These are phyloP conservation scores for Moelleriella libera DNA, from an alignment of 2,329 filamentous ascomycete species.

Conservation along the genomic window DNA sequence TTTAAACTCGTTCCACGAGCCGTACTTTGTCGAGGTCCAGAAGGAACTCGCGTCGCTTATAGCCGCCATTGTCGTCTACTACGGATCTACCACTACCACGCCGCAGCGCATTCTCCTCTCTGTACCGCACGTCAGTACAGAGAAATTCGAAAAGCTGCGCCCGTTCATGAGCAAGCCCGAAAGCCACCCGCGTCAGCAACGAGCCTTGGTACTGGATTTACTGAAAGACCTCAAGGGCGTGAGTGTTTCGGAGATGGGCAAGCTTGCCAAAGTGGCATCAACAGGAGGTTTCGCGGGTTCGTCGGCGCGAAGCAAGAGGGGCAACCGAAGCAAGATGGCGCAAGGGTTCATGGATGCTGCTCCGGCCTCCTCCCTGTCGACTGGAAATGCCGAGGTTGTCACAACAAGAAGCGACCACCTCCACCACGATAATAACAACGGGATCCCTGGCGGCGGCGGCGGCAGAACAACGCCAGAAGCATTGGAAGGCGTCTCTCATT, in stretches of 20 bases:
- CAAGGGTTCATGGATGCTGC: conserved; percentile 51
- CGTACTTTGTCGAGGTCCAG: conserved; percentile 93
- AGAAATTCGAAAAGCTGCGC: conserved; percentile 52
- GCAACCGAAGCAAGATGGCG: conserved; percentile 35
- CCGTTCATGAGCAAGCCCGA: conserved; percentile 42
- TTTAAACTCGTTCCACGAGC: conserved; percentile 81
- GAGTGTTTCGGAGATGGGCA: conserved; percentile 86
- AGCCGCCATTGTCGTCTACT: conserved; percentile 68
- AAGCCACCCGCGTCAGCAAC: conserved; percentile 58
- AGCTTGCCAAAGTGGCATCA: conserved; percentile 44
- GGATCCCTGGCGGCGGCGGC: conserved; percentile 5
- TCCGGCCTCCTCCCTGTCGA: conserved; percentile 3
- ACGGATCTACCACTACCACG: conserved; percentile 53
- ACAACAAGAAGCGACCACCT: conserved; percentile 13
- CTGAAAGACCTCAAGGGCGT: conserved; percentile 79
- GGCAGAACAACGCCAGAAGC: conserved; percentile 31
- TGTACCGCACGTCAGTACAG: conserved; percentile 60
- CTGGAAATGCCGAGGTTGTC: conserved; percentile 12
- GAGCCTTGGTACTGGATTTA: conserved; percentile 69
- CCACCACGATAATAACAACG: not conserved
- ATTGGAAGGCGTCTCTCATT: conserved; percentile 38
- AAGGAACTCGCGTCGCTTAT: conserved; percentile 84
- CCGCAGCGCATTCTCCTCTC: conserved; percentile 64
- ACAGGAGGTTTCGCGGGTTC: conserved; percentile 13
- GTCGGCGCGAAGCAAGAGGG: conserved; percentile 12